A percentile compares a stretch with the other conserved stretches of the same genome.
These are phyloP conservation scores for Claviceps sp. DNA, from an alignment of 2,329 filamentous ascomycete genomes.

Conservation along the genomic window DNA sequence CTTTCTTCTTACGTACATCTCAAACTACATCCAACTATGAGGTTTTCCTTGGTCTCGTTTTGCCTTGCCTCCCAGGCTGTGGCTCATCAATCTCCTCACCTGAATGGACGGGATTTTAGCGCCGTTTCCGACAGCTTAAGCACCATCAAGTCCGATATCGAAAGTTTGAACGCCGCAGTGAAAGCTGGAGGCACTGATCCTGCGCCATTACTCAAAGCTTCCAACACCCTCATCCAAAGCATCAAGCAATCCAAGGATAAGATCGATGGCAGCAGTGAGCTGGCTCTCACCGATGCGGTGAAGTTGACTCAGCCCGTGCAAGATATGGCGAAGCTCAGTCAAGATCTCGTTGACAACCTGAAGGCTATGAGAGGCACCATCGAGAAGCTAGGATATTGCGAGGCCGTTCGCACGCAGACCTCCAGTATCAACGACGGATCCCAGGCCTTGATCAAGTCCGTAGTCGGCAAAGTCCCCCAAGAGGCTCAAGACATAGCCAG, in stretches of 20 bases:
- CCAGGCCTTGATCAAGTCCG: constrained; percentile 15
- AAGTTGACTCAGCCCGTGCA: constrained; percentile 6
- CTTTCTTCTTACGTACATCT: not conserved
- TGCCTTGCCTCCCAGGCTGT: not conserved
- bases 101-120: constrained; percentile 4
- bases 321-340: constrained; percentile 12
- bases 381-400: constrained; percentile 16
- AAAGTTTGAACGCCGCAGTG: constrained; percentile 10
- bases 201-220: constrained; percentile 7
- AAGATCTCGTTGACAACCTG: constrained; percentile 13
- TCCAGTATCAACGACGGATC: constrained; percentile 11
- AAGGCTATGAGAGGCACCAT: constrained; percentile 13
- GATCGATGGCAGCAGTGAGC: constrained; percentile 3
- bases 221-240: constrained; percentile 9
- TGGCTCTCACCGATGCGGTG: constrained; percentile 8
- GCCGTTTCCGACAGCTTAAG: constrained; percentile 6
- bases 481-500: constrained; percentile 15
- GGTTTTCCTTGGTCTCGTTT: not conserved
- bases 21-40: not conserved
- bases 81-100: not conserved
- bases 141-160: constrained; percentile 7
- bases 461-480: constrained; percentile 16
- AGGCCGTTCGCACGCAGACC: constrained; percentile 12
- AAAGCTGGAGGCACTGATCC: constrained; percentile 12
- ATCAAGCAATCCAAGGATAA: constrained; percentile 9